Percentiles rank a stretch among this genome's conserved stretches.
Conservation (phyloP, 192 early-diverging fungal species). For the Rhizoclosmatium sp. region DNA sequence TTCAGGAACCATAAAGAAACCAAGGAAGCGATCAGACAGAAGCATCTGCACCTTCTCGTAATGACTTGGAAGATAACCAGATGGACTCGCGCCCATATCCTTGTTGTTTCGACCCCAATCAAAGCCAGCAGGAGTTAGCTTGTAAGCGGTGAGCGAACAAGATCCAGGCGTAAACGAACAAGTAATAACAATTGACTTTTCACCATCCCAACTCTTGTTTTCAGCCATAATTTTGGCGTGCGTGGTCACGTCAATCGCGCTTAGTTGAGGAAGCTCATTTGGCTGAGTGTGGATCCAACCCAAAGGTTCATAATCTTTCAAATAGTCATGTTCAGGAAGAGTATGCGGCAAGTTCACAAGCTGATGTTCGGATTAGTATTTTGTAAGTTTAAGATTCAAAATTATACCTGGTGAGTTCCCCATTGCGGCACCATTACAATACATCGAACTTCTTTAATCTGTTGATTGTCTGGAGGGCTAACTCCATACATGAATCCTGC, state of each 20-base stretch:
- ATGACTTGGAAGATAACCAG: slow-evolving; percentile 84
- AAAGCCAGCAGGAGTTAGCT: slow-evolving; percentile 94
- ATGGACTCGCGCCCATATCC: slow-evolving; percentile 82
- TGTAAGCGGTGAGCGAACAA: slow-evolving; percentile 94
- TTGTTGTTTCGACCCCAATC: slow-evolving; percentile 97
- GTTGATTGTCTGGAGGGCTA: slow-evolving; percentile 84
- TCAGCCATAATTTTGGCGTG: slow-evolving; percentile 92
- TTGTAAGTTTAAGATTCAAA: neutral
- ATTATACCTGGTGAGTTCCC: slow-evolving; percentile 79
- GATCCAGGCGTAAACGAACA: slow-evolving; percentile 99
- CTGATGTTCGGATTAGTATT: slow-evolving; percentile 45
- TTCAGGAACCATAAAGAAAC: slow-evolving; percentile 98
- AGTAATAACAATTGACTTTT: slow-evolving; percentile 89
- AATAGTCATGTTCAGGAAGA: slow-evolving; percentile 90
- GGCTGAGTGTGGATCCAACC: slow-evolving; percentile 99
- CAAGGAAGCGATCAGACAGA: slow-evolving; percentile 93
- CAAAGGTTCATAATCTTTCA: slow-evolving; percentile 92
- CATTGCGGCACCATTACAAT: slow-evolving; percentile 98
- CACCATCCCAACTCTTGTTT: slow-evolving; percentile 91
- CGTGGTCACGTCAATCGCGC: slow-evolving; percentile 89
- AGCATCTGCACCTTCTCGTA: slow-evolving; percentile 99
- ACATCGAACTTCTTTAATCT: slow-evolving; percentile 94
- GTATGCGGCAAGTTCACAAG: slow-evolving; percentile 88
- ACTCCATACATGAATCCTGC: slow-evolving; percentile 95
- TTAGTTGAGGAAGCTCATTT: slow-evolving; percentile 86